These are phyloP conservation scores for Funneliformis geosporum DNA, from an alignment of 192 early-diverging fungal genomes.

Conservation along the genomic window DNA sequence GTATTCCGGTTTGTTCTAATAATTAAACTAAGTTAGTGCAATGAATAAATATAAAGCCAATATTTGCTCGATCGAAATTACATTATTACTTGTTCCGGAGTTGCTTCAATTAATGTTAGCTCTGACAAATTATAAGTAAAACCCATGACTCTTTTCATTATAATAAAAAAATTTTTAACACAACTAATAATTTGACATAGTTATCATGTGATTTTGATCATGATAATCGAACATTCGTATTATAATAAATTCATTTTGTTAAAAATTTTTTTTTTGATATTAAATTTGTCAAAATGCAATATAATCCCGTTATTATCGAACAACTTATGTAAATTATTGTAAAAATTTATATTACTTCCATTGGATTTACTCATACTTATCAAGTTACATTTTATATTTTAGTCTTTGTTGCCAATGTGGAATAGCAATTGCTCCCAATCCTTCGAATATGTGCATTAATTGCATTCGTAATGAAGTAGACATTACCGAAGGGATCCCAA, in stretches of 20 bases:
- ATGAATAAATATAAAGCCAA: not conserved
- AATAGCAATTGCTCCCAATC: slow-evolving; percentile 91
- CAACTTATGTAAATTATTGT: slow-evolving; percentile 52
- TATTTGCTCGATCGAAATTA: not conserved
- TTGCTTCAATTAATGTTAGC: slow-evolving; percentile 10
- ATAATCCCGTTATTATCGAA: slow-evolving; percentile 53
- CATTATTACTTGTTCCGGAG: slow-evolving; percentile 9
- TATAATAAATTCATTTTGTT: too few relatives aligned
- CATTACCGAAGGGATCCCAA: slow-evolving; percentile 98
- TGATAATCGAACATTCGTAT: too few relatives aligned
- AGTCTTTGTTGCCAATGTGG: slow-evolving; percentile 93
- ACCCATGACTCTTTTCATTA: not conserved
- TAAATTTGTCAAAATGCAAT: slow-evolving; percentile 44
- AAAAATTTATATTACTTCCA: not conserved
- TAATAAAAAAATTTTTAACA: too few relatives aligned
- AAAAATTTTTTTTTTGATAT: not conserved
- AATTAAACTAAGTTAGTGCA: not conserved
- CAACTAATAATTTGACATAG: too few relatives aligned
- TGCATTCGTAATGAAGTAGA: slow-evolving; percentile 97
- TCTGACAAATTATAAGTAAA: not conserved
- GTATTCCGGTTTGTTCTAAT: slow-evolving; percentile 15
- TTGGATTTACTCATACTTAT: not conserved
- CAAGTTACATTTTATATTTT: slow-evolving; percentile 6
- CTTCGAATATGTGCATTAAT: slow-evolving; percentile 98
- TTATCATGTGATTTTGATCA: too few relatives aligned